Conservation (phyloP, 202 grass and related monocot genomes). For the Panicum hallii region DNA sequence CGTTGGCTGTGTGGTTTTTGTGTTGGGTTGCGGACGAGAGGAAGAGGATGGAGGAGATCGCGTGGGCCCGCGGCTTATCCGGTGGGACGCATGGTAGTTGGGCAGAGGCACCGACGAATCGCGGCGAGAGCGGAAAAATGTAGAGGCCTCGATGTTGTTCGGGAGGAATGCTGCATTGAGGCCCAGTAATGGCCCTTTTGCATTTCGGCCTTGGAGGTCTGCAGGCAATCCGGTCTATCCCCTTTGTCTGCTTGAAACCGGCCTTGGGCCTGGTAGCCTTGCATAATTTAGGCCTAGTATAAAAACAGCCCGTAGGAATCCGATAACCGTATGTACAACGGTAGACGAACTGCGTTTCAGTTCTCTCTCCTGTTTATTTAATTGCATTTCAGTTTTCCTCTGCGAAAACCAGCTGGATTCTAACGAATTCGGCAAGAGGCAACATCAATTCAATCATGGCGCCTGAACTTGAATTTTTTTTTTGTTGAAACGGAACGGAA, state of each 20-base stretch:
- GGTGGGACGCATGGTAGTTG: not conserved
- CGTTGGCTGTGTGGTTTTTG: slow-evolving; percentile 38
- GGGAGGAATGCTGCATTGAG: not conserved
- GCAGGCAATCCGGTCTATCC: too few relatives aligned
- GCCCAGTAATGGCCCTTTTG: not conserved
- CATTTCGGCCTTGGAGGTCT: too few relatives aligned
- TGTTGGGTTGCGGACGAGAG: not conserved
- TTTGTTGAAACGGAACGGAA: too few relatives aligned
- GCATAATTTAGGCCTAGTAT: too few relatives aligned
- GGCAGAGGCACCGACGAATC: too few relatives aligned
- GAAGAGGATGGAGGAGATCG: slow-evolving; percentile 47
- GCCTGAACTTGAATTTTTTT: too few relatives aligned
- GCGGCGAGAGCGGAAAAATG: not conserved
- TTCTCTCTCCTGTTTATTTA: not conserved
- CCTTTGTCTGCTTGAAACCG: too few relatives aligned
- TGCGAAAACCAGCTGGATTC: not conserved
- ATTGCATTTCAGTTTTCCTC: not conserved
- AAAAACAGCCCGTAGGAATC: too few relatives aligned
- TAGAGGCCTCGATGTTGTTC: not conserved
- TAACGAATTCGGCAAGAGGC: not conserved
- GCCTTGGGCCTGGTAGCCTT: too few relatives aligned
- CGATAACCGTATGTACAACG: too few relatives aligned
- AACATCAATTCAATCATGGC: too few relatives aligned
- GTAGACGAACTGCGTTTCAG: not conserved
- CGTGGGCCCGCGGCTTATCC: slow-evolving; percentile 51